phyloP scores from a whole-genome alignment of 192 early-diverging fungal species.

The Irineochytrium annulatum region DNA sequence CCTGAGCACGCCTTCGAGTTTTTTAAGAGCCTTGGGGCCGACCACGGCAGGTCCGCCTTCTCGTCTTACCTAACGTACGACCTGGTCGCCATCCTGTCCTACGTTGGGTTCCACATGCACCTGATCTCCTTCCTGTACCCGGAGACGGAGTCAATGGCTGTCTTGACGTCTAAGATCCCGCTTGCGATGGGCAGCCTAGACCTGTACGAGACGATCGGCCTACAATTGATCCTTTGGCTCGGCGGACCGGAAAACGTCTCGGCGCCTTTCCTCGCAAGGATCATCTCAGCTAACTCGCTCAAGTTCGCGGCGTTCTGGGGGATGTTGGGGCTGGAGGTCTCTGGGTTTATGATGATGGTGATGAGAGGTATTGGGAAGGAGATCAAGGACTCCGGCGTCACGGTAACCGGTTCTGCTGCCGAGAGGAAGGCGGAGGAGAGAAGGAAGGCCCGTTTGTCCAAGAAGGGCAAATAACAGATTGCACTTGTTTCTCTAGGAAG shows the following conservation, averaged over 20 bases:
- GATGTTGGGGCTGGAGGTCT: conserved; percentile 14
- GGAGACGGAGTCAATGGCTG: background rate
- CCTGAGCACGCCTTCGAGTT: conserved; percentile 1
- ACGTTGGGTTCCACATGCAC: conserved; percentile 9
- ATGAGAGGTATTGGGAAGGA: background rate
- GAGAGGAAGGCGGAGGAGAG: conserved; percentile 18
- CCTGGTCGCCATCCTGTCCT: conserved; percentile 8
- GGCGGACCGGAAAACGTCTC: background rate
- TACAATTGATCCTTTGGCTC: background rate
- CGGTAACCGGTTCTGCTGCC: background rate
- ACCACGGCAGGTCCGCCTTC: conserved; percentile 6
- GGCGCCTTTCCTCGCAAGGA: background rate
- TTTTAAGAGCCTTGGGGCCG: background rate
- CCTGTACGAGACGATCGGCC: conserved; percentile 15
- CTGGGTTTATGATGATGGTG: background rate
- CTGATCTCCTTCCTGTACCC: conserved; percentile 9
- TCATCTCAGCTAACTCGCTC: conserved; percentile 6
- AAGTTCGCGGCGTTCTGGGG: conserved; percentile 10
- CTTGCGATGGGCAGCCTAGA: conserved; percentile 4
- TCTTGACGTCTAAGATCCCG: background rate
- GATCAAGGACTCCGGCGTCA: conserved; percentile 9
- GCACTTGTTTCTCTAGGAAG: no score
- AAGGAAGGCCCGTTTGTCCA: conserved; percentile 16
- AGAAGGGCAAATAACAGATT: conserved; percentile 14
- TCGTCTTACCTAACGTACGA: conserved; percentile 4